Conservation (phyloP, 208 protist species). For the Crithidia bombi region DNA sequence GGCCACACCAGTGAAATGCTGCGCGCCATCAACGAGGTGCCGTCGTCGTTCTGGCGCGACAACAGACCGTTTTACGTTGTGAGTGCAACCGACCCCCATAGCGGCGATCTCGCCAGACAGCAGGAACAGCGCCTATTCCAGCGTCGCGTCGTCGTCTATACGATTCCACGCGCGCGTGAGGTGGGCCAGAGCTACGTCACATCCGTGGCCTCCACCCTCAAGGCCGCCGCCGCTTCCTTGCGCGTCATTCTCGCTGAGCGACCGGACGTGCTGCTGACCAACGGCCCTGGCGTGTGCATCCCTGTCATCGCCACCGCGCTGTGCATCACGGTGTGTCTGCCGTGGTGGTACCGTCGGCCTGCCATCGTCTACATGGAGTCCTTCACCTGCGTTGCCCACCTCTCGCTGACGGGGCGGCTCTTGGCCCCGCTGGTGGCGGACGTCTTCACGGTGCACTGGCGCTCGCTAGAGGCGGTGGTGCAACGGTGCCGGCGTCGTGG, state of each 20-base stretch:
- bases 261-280: constrained; percentile 85
- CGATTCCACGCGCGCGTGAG: constrained; percentile 89
- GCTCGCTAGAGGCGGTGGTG: constrained; percentile 41
- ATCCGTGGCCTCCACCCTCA: constrained; percentile 77
- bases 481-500: constrained; percentile 31
- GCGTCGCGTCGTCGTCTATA: constrained; percentile 46
- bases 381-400: constrained; percentile 84
- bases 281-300: constrained; percentile 93
- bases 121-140: constrained; percentile 57
- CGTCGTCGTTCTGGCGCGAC: constrained; percentile 41
- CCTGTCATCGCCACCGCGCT: constrained; percentile 74
- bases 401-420: constrained; percentile 80
- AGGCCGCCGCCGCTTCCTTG: constrained; percentile 38
- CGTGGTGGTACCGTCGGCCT: constrained; percentile 60
- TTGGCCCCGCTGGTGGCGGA: constrained; percentile 75
- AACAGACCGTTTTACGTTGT: constrained; percentile 70
- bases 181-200: constrained; percentile 91
- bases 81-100: constrained; percentile 82
- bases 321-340: constrained; percentile 40
- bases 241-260: constrained; percentile 40
- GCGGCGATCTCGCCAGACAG: constrained; percentile 45
- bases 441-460: constrained; percentile 87
- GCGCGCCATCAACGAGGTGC: constrained; percentile 56
- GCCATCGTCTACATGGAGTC: constrained; percentile 88
- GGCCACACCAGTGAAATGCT: constrained; percentile 94